A percentile compares a stretch with the other conserved stretches of the same genome.
Conservation (phyloP, 2,329 filamentous ascomycete species). For the Ophiostoma triangulosporum region DNA sequence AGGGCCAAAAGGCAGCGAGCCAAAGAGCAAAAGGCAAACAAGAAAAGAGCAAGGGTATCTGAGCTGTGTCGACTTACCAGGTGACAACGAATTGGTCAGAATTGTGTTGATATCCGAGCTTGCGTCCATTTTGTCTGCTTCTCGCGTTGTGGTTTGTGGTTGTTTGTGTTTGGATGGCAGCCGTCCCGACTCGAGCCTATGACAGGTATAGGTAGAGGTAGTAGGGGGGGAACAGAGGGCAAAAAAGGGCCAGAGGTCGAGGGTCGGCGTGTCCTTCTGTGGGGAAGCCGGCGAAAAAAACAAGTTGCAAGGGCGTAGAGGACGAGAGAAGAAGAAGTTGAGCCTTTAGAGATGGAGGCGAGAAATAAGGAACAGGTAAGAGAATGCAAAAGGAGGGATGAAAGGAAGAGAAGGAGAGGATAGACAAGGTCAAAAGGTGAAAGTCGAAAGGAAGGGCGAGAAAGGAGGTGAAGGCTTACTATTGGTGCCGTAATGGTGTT, state of each 20-base stretch:
- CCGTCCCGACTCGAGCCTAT: conserved; percentile 6
- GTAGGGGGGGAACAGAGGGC: conserved; percentile 1
- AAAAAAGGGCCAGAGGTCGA: conserved; percentile 4
- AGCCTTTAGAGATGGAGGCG: neutral
- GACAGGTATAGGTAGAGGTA: neutral
- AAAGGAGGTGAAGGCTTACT: conserved; percentile 8
- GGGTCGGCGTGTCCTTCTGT: conserved; percentile 6
- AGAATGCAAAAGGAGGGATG: neutral
- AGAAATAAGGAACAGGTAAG: neutral
- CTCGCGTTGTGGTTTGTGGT: neutral
- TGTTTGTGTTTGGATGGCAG: conserved; percentile 3
- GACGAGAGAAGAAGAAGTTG: neutral
- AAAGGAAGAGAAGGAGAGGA: neutral
- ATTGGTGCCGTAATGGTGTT: neutral
- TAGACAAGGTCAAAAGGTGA: no score
- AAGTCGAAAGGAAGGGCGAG: no score
- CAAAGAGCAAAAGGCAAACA: conserved; percentile 1
- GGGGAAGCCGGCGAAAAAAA: conserved; percentile 2
- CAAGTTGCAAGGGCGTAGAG: neutral
- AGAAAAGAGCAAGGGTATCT: neutral
- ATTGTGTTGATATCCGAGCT: conserved; percentile 94
- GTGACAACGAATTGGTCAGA: conserved; percentile 89
- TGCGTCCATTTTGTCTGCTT: conserved; percentile 43
- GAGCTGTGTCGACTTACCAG: conserved; percentile 48
- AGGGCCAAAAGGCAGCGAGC: neutral